phyloP scores from a whole-genome alignment of 228 moss, liverwort and hornwort genomes.

The Sphagnum magellanicum region DNA sequence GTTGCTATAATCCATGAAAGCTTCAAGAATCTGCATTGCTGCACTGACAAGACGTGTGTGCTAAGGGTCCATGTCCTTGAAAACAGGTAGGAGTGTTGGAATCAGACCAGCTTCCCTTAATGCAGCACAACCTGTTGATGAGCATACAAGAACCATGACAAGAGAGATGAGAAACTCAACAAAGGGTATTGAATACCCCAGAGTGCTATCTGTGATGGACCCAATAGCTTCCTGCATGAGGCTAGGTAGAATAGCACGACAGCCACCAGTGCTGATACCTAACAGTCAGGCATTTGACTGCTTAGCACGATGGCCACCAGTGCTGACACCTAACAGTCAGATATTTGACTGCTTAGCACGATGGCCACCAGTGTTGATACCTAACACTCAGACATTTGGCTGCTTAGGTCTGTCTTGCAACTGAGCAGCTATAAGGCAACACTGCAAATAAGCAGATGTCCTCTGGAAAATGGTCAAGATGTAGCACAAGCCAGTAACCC shows the following conservation, averaged over 20 bases:
- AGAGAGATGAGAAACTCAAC: conserved; percentile 83
- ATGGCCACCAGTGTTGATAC: too few species aligned
- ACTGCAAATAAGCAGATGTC: conserved; percentile 79
- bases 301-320: too few species aligned
- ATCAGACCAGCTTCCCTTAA: conserved; percentile 91
- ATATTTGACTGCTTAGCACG: too few species aligned
- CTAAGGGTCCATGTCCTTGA: conserved; percentile 79
- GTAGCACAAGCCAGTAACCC: conserved; percentile 79
- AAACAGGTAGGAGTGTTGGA: conserved; percentile 82
- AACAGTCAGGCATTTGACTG: conserved; percentile 15
- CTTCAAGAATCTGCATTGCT: conserved; percentile 94
- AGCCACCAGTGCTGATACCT: conserved; percentile 97
- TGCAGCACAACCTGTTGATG: conserved; percentile 90
- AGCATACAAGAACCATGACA: conserved; percentile 87
- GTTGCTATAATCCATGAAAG: conserved; percentile 98
- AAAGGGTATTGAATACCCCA: conserved; percentile 63
- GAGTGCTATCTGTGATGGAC: conserved; percentile 55
- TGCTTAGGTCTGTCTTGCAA: conserved; percentile 91
- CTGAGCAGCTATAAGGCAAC: conserved; percentile 83
- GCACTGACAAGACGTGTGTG: conserved; percentile 86
- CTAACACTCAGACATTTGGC: conserved; percentile 45
- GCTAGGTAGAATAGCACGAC: conserved; percentile 88
- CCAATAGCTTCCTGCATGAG: conserved; percentile 92
- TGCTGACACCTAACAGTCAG: too few species aligned
- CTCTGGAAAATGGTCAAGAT: conserved; percentile 35